Evolutionary conservation across 2,329 filamentous ascomycete genomes (phyloP), one percentile per base, ranked within the genome.

Genomic region (Aspergillus transmontanensis): DNA sequence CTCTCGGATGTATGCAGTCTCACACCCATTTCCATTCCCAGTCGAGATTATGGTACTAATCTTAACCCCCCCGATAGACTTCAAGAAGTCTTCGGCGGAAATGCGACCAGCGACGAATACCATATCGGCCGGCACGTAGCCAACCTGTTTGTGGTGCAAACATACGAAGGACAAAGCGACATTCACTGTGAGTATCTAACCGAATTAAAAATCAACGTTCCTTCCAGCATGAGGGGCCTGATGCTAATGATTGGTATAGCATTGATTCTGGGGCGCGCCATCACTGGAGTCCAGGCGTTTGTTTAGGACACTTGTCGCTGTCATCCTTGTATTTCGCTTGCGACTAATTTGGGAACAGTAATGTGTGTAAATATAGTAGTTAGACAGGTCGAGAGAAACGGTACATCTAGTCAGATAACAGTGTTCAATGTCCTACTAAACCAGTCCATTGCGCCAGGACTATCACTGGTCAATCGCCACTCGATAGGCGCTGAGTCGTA

Each of bases 51-150:
- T 53, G 57, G 53, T 60, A 14, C 16, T 60, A 21, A 54, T 26
- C n/a, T 10, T 51, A 51, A 30, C 3, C 46, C 46, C 23, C 51
- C 7, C 6, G 26, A 55, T 63, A 88, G 86, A 64, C 82, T 99
- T 65, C 95, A 99, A 79, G 95, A 99, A 82, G 87, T 99, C 26
- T 97, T 99, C 81, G 95, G 95, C 62, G 95, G 95, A 34, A 99
- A 99, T 75, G 95, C 95, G n/a, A 93, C 95, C 57, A 97, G 93
- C 74, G 95, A 99, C 72, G 95, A 99, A 81, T 99, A 98, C 75
- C 89, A 89, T 66, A 97, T 99, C 73, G 95, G 93, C 19, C 88
- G 95, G 67, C 95, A 98, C 81, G 95, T 97, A 63, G 90, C 94
- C 61, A 99, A 99, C 78, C 79, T 99, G 67, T 99, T 96, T 78